Conservation (phyloP, 192 early-diverging fungal genomes). For the Coemansia sp. region DNA sequence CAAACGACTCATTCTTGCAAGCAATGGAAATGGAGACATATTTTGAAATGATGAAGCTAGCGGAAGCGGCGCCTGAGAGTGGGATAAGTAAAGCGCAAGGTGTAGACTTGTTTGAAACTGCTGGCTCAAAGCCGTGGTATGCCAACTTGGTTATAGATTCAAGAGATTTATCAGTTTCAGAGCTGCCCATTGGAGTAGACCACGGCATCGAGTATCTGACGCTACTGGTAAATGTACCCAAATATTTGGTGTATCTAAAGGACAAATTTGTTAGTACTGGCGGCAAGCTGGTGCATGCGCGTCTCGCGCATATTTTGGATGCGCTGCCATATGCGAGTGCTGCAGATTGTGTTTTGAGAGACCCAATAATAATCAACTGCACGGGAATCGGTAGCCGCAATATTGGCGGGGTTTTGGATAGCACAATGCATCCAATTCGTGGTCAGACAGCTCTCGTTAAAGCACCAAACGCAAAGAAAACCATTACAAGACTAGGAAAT, state of each 20-base stretch:
- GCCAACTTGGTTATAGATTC: constrained; percentile 4
- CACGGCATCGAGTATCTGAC: constrained; percentile 36
- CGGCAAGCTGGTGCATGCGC: constrained; percentile 5
- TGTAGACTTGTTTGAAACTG: constrained; percentile 11
- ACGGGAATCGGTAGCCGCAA: constrained; percentile 65
- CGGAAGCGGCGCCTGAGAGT: constrained; percentile 9
- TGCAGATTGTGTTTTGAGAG: neutral
- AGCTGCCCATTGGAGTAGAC: constrained; percentile 8
- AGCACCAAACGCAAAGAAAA: constrained; percentile 66
- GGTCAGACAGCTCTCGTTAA: constrained; percentile 78
- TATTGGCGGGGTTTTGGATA: constrained; percentile 71
- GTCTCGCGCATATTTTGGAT: constrained; percentile 16
- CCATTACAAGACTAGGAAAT: constrained; percentile 49
- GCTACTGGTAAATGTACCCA: constrained; percentile 34
- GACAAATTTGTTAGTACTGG: constrained; percentile 12
- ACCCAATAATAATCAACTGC: constrained; percentile 69
- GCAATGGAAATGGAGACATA: constrained; percentile 31
- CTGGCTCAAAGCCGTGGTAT: constrained; percentile 11
- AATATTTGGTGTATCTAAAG: constrained; percentile 27
- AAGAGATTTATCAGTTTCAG: neutral
- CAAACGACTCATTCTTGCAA: constrained; percentile 41
- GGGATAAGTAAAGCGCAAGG: constrained; percentile 20
- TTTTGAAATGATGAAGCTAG: constrained; percentile 14
- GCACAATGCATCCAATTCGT: constrained; percentile 66
- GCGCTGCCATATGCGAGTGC: neutral